phyloP scores from a whole-genome alignment of 2,329 filamentous ascomycete species.

The Cryphonectria nitschkei region DNA sequence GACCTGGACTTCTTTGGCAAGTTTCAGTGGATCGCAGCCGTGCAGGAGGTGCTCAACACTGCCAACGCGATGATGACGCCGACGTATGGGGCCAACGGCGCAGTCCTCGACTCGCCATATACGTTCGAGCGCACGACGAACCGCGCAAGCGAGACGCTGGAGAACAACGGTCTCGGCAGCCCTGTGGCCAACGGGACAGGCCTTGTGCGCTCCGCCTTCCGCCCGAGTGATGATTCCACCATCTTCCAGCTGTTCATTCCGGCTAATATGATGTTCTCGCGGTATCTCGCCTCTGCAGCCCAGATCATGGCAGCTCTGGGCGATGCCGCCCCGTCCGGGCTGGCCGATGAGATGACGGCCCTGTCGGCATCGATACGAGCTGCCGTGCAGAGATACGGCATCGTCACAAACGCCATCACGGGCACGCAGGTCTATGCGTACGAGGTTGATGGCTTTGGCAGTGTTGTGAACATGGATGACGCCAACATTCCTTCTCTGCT shows the following conservation, averaged over 20 bases:
- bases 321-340: slow-evolving; percentile 42
- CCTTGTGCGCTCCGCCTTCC: slow-evolving; percentile 83
- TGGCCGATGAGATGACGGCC: slow-evolving; percentile 60
- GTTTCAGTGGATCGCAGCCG: slow-evolving; percentile 71
- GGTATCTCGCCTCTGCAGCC: slow-evolving; percentile 59
- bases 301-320: slow-evolving; percentile 50
- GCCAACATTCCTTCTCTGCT: slow-evolving; percentile 68
- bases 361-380: slow-evolving; percentile 55
- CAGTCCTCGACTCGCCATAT: slow-evolving; percentile 65
- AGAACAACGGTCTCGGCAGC: slow-evolving; percentile 76
- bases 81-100: slow-evolving; percentile 69
- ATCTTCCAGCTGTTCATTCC: slow-evolving; percentile 88
- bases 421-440: slow-evolving; percentile 61
- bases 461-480: slow-evolving; percentile 64
- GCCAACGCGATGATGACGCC: slow-evolving; percentile 72
- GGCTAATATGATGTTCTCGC: slow-evolving; percentile 82
- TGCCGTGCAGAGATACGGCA: slow-evolving; percentile 41
- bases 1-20: slow-evolving; percentile 76
- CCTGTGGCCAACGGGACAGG: slow-evolving; percentile 80
- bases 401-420: slow-evolving; percentile 47
- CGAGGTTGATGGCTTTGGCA: slow-evolving; percentile 74
- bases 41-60: slow-evolving; percentile 70
- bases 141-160: slow-evolving; percentile 78
- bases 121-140: slow-evolving; percentile 76
- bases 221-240: slow-evolving; percentile 86